Evolutionary conservation across 768 basidiomycete species (phyloP).

Genomic region (Psilocybe cubensis): DNA sequence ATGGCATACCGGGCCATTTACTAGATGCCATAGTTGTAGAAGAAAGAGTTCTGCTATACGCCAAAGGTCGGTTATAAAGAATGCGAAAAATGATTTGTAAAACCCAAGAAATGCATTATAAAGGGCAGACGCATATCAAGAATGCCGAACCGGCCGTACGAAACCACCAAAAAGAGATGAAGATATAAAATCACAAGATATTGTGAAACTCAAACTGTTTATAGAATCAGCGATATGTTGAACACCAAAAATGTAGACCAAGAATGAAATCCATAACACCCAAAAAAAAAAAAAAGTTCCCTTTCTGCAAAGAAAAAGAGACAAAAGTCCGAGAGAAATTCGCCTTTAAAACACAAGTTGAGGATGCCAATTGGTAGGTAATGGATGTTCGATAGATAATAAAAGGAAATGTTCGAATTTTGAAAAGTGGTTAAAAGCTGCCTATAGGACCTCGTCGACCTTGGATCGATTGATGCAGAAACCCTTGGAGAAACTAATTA

Average conservation of each 20-base stretch:
- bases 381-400: too few relatives aligned
- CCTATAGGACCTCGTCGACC: conserved; percentile 61
- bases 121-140: not conserved
- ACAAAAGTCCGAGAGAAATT: too few relatives aligned
- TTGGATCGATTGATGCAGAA: conserved; percentile 73
- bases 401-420: too few relatives aligned
- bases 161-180: not conserved
- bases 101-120: not conserved
- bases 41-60: not conserved
- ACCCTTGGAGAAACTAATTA: conserved; percentile 38
- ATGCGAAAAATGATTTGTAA: not conserved
- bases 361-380: too few relatives aligned
- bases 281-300: too few relatives aligned
- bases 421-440: not conserved
- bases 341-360: too few relatives aligned
- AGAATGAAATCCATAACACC: too few relatives aligned
- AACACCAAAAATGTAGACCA: too few relatives aligned
- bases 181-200: not conserved
- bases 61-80: not conserved
- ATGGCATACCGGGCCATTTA: conserved; percentile 22
- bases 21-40: not conserved
- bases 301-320: too few relatives aligned
- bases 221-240: not conserved
- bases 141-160: not conserved
- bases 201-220: not conserved